Base-by-base conservation (phyloP, 2,329 filamentous ascomycete species). In the Aspergillus pseudotamarii region DNA sequence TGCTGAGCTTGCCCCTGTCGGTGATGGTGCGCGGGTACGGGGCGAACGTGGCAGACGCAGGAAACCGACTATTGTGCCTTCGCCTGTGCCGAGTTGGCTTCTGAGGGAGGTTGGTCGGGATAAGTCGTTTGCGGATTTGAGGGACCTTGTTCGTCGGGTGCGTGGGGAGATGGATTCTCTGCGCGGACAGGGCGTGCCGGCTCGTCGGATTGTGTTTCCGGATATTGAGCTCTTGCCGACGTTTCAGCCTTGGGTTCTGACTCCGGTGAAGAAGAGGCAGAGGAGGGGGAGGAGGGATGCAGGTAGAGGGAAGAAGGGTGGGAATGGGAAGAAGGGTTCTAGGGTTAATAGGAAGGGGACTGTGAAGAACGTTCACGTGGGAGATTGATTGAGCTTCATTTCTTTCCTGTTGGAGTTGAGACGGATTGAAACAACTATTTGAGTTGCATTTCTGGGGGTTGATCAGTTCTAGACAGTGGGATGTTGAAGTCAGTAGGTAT, bases 201-300 rank as follows among this genome's bases (percentile, higher is more conserved):
- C 26, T 4, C 41, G 66, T 30, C 28, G 66, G 45, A 41, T 64
- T 28, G 65, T 66, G 23, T 80, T 80, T 57, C 78, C 78, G 0
- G 78, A 80, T 66, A 74, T 80, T 46, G 78, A 79, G 64, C 78
- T 80, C 46, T 63, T 80, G 50, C 78, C 78, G 1, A 71, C 66
- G 6, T 77, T 79, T 61, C 48, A 64, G 58, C 57, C 50, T 23
- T 67, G 65, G 64, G 65, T 69, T 32, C 11, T 32, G 41, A 51
- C 11, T 12, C 11, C 6, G 30, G 50, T 9, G 26, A 48, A 28
- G 36, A 41, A 8, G 48, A 36, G 8, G 45, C 57, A 19, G 43
- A 43, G 28, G 57, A 30, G 19, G 26, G 26, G 34, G 61, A 26
- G 45, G 55, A 9, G 57, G 23, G 19, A 26, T 34, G 9, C n/a